phyloP scores from a whole-genome alignment of 2,329 filamentous ascomycete genomes.

The Cladosporium sphaerospermum region DNA sequence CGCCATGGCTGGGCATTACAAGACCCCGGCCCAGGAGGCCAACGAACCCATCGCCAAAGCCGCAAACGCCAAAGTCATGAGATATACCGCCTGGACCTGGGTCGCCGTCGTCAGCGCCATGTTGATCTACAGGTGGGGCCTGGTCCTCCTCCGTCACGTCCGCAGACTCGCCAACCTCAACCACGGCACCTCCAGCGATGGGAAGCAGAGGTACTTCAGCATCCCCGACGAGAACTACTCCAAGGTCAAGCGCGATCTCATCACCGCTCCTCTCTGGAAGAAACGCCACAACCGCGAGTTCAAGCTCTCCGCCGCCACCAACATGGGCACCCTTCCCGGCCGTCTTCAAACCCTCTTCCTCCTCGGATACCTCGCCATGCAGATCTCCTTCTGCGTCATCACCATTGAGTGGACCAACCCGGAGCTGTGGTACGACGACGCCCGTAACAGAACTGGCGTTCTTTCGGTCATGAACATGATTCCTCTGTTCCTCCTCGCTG shows the following conservation, averaged over 20 bases:
- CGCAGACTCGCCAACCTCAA: slow-evolving; percentile 68
- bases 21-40: slow-evolving; percentile 4
- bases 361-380: slow-evolving; percentile 43
- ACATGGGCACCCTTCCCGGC: slow-evolving; percentile 44
- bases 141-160: slow-evolving; percentile 59
- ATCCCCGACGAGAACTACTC: slow-evolving; percentile 49
- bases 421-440: slow-evolving; percentile 62
- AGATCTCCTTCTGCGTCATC: slow-evolving; percentile 41
- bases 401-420: slow-evolving; percentile 52
- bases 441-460: slow-evolving; percentile 64
- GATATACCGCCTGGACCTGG: slow-evolving; percentile 44
- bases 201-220: slow-evolving; percentile 67
- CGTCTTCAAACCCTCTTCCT: slow-evolving; percentile 44
- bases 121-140: slow-evolving; percentile 59
- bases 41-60: slow-evolving; percentile 8
- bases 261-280: slow-evolving; percentile 43
- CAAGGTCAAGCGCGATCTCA: slow-evolving; percentile 40
- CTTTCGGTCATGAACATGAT: slow-evolving; percentile 72
- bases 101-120: slow-evolving; percentile 57
- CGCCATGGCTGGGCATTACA: slow-evolving; percentile 8
- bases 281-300: slow-evolving; percentile 47
- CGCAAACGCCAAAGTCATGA: slow-evolving; percentile 29
- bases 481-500: slow-evolving; percentile 67
- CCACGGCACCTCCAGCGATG: slow-evolving; percentile 54
- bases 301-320: slow-evolving; percentile 44